Percentiles rank a stretch among this genome's conserved stretches.
Evolutionary conservation across 352 stramenopile genomes (phyloP).

Genomic region (Pythium phragmitis): DNA sequence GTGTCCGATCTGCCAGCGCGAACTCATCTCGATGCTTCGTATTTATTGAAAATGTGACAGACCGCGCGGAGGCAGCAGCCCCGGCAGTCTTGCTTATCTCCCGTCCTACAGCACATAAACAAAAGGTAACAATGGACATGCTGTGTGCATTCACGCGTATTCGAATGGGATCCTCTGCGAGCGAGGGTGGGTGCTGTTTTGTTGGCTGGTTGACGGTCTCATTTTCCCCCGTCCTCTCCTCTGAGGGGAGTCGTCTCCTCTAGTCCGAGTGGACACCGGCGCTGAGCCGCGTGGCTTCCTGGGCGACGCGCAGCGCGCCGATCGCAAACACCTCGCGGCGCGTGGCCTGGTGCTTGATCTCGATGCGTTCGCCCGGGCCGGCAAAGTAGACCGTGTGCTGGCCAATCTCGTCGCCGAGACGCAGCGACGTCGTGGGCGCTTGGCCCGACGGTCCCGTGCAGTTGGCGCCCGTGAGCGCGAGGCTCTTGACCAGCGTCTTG

Average conservation of each 20-base stretch:
- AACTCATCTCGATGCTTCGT: conserved; percentile 78
- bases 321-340: conserved; percentile 83
- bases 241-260: neutral
- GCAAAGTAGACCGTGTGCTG: conserved; percentile 84
- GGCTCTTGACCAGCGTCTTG: conserved; percentile 74
- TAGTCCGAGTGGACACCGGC: conserved; percentile 71
- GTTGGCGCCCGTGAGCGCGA: conserved; percentile 53
- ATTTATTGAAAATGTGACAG: conserved; percentile 49
- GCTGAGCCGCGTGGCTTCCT: conserved; percentile 43
- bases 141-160: too few relatives aligned
- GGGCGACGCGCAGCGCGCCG: conserved; percentile 63
- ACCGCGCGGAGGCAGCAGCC: too few relatives aligned
- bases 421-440: conserved; percentile 66
- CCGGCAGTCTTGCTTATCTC: too few relatives aligned
- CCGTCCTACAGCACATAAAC: too few relatives aligned
- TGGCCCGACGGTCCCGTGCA: conserved; percentile 46
- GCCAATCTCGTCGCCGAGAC: conserved; percentile 78
- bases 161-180: too few relatives aligned
- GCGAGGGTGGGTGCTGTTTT: too few relatives aligned
- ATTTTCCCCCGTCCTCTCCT: too few relatives aligned
- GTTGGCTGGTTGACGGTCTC: too few relatives aligned
- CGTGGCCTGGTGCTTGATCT: conserved; percentile 83
- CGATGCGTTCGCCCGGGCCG: conserved; percentile 72
- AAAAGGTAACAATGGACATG: too few relatives aligned
- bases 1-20: conserved; percentile 79